These are phyloP conservation scores for Daldinia caldariorum DNA, from an alignment of 495 filamentous ascomycete genomes.

Conservation along the genomic window DNA sequence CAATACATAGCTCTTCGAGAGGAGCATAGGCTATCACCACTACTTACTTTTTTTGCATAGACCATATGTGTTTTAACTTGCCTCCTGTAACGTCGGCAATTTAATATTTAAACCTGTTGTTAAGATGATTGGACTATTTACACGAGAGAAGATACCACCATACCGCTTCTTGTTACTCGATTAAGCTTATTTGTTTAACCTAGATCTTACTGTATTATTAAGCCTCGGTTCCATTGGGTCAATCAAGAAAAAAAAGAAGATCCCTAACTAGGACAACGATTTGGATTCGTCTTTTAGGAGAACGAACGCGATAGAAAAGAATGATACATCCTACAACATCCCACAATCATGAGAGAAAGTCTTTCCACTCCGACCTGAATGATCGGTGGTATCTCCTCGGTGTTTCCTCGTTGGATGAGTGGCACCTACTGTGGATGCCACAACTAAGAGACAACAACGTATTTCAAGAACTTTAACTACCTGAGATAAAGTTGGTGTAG, in stretches of 20 bases:
- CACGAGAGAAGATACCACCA: background rate
- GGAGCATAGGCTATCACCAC: background rate
- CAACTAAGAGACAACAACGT: background rate
- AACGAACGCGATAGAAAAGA: background rate
- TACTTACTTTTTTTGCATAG: conserved; percentile 3
- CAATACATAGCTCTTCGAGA: background rate
- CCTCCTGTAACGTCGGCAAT: background rate
- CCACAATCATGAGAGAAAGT: background rate
- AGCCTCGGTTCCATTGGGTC: background rate
- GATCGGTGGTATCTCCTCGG: background rate
- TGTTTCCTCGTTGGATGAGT: background rate
- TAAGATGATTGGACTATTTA: background rate
- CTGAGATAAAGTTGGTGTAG: background rate
- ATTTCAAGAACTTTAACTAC: background rate
- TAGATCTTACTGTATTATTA: background rate
- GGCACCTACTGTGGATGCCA: background rate
- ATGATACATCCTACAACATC: background rate
- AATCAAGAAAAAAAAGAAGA: background rate
- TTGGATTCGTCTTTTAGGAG: background rate
- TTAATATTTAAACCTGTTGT: background rate
- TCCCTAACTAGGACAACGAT: background rate
- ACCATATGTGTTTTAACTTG: background rate
- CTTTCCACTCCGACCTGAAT: background rate
- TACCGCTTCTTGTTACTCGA: background rate
- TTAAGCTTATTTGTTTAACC: background rate